phyloP scores from a whole-genome alignment of 192 early-diverging fungal species.

The Piromyces finnis region DNA sequence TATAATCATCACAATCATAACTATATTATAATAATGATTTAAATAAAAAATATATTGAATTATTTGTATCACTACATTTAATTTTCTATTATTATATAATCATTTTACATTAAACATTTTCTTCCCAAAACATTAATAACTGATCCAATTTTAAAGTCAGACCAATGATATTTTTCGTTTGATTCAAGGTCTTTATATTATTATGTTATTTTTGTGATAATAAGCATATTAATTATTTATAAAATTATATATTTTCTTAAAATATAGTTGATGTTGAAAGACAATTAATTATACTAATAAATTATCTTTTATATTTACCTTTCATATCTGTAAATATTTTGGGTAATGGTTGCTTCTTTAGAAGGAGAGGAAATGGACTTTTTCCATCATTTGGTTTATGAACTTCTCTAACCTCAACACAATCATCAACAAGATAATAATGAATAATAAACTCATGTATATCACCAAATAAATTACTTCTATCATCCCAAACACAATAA shows the following conservation, averaged over 20 bases:
- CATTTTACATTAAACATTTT: conserved; percentile 29
- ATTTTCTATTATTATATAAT: background rate
- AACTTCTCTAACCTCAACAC: conserved; percentile 42
- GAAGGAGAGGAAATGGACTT: conserved; percentile 36
- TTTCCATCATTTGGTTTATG: conserved; percentile 38
- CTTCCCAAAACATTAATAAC: conserved; percentile 36
- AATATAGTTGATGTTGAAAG: too few species aligned
- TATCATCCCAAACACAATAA: conserved; percentile 47
- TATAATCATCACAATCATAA: background rate
- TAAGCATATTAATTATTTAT: too few species aligned
- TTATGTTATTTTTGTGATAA: too few species aligned
- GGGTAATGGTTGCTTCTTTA: conserved; percentile 32
- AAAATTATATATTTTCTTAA: too few species aligned
- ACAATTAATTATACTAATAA: too few species aligned
- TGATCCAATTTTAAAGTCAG: conserved; percentile 32
- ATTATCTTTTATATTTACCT: too few species aligned
- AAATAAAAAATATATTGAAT: too few species aligned
- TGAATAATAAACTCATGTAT: conserved; percentile 44
- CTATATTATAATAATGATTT: background rate
- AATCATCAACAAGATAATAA: conserved; percentile 47
- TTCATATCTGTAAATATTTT: conserved; percentile 28
- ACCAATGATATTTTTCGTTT: conserved; percentile 36
- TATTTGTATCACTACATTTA: too few species aligned
- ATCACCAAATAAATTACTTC: conserved; percentile 36
- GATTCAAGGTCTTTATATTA: conserved; percentile 3